phyloP scores from a whole-genome alignment of 2,329 filamentous ascomycete genomes.

The Mollisiaceae sp. region DNA sequence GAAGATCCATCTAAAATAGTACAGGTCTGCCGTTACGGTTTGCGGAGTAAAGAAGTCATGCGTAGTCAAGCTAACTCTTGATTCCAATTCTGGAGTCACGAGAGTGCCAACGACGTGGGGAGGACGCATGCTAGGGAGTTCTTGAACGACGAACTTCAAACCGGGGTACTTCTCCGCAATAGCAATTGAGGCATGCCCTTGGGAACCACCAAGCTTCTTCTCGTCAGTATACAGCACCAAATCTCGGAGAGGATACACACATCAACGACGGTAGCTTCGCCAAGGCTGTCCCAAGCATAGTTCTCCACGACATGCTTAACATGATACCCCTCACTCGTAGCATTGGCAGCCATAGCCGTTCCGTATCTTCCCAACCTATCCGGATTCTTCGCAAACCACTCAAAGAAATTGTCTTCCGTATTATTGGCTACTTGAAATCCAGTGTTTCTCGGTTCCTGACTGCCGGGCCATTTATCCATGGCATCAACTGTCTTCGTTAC shows the following conservation, averaged over 20 bases:
- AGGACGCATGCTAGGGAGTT: constrained; percentile 46
- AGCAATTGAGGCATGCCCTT: constrained; percentile 35
- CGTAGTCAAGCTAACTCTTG: constrained; percentile 38
- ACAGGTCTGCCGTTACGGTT: constrained; percentile 49
- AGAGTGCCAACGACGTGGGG: constrained; percentile 44
- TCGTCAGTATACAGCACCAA: neutral
- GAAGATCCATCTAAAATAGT: constrained; percentile 53
- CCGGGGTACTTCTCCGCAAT: constrained; percentile 34
- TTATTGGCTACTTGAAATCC: constrained; percentile 24
- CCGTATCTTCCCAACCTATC: constrained; percentile 40
- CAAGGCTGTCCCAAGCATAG: constrained; percentile 38
- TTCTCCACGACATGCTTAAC: constrained; percentile 33
- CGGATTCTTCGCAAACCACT: constrained; percentile 28
- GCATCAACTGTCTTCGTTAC: constrained; percentile 43
- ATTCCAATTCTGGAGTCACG: constrained; percentile 37
- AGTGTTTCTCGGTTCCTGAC: constrained; percentile 45
- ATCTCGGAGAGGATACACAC: constrained; percentile 16
- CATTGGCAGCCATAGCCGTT: constrained; percentile 42
- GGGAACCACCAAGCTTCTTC: constrained; percentile 34
- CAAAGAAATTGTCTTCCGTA: constrained; percentile 15
- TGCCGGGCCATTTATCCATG: constrained; percentile 38
- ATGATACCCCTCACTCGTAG: constrained; percentile 32
- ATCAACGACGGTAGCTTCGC: constrained; percentile 37
- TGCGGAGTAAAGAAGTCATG: constrained; percentile 55
- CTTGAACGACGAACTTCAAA: constrained; percentile 38